Evolutionary conservation across 2,329 filamentous ascomycete genomes (phyloP).

Genomic region (Colletotrichum ledebouriae): DNA sequence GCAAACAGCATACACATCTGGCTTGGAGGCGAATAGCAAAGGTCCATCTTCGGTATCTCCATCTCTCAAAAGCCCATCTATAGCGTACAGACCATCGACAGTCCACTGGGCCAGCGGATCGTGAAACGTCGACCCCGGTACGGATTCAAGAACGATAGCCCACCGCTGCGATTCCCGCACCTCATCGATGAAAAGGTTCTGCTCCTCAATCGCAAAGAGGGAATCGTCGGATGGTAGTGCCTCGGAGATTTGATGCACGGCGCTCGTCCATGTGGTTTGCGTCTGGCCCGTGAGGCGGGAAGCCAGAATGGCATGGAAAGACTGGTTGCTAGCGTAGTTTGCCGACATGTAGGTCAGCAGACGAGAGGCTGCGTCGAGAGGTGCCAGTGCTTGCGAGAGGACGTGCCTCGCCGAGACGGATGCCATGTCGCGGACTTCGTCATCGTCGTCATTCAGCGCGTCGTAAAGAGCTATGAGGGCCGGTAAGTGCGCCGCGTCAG

Average conservation of each 20-base stretch:
- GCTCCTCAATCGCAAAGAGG: slow-evolving; percentile 90
- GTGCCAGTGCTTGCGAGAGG: slow-evolving; percentile 60
- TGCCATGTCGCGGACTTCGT: slow-evolving; percentile 81
- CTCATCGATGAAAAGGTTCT: slow-evolving; percentile 93
- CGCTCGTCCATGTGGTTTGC: slow-evolving; percentile 46
- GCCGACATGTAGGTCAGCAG: slow-evolving; percentile 60
- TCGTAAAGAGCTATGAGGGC: slow-evolving; percentile 79
- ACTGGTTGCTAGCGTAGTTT: slow-evolving; percentile 50
- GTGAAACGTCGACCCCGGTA: slow-evolving; percentile 36
- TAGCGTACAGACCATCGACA: slow-evolving; percentile 59
- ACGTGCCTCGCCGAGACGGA: slow-evolving; percentile 64
- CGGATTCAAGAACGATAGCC: slow-evolving; percentile 62
- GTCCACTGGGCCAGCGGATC: slow-evolving; percentile 62
- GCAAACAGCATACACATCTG: slow-evolving; percentile 75
- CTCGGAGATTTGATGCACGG: slow-evolving; percentile 56
- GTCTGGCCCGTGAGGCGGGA: slow-evolving; percentile 58
- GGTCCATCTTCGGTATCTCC: slow-evolving; percentile 67
- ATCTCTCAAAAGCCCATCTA: slow-evolving; percentile 51
- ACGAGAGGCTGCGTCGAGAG: slow-evolving; percentile 60
- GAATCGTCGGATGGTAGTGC: slow-evolving; percentile 71
- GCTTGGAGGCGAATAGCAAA: slow-evolving; percentile 79
- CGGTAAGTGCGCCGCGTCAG: slow-evolving; percentile 60
- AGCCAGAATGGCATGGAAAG: slow-evolving; percentile 58
- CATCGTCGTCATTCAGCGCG: slow-evolving; percentile 88
- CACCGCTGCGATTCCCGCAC: slow-evolving; percentile 80